phyloP scores from a whole-genome alignment of 305 asterid species.

The Stenogyne calaminthoides region DNA sequence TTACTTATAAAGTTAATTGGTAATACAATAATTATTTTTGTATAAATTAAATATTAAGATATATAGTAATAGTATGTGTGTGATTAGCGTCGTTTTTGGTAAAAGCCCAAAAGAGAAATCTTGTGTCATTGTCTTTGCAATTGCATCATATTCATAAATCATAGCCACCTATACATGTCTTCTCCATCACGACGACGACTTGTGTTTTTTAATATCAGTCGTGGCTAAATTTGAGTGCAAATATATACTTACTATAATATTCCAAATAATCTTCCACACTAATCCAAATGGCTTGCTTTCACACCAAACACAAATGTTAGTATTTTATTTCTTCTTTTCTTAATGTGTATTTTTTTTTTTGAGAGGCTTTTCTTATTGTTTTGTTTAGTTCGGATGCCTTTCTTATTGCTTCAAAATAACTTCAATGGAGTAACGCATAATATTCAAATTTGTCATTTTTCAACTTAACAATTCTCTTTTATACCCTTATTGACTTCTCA shows the following conservation, averaged over 20 bases:
- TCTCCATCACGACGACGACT: conserved; percentile 36
- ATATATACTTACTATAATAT: conserved; percentile 1
- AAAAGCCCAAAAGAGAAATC: conserved; percentile 39
- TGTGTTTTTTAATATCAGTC: background rate
- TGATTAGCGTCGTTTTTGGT: background rate
- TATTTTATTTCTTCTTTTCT: background rate
- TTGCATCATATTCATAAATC: conserved; percentile 31
- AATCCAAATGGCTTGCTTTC: conserved; percentile 31
- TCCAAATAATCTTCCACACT: conserved; percentile 17
- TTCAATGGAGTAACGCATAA: no score
- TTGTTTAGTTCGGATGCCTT: background rate
- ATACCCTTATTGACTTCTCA: no score
- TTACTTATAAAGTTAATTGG: conserved; percentile 14
- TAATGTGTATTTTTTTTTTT: no score
- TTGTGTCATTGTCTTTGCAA: conserved; percentile 38
- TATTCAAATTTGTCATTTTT: no score
- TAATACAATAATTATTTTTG: background rate
- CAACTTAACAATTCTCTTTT: no score
- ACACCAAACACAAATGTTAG: conserved; percentile 27
- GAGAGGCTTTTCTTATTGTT: no score
- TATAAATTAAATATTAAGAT: background rate
- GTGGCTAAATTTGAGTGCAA: conserved; percentile 39
- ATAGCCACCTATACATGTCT: conserved; percentile 9
- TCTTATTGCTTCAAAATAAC: no score
- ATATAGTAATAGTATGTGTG: conserved; percentile 4